Conservation (phyloP, 208 protist genomes). For the Crithidia acanthocephali region DNA sequence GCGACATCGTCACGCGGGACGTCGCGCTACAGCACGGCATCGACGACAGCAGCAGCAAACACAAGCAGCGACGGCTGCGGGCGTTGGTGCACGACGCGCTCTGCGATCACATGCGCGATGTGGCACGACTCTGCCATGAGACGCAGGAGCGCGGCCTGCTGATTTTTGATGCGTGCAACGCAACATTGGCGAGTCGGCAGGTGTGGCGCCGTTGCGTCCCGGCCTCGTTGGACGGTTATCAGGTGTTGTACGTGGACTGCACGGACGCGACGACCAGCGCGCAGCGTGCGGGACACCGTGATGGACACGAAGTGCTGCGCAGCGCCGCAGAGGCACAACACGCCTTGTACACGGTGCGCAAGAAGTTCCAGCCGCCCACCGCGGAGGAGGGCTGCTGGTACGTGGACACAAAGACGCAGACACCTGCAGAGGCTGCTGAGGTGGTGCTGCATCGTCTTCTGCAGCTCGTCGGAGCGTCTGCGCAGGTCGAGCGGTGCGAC, state of each 20-base stretch:
- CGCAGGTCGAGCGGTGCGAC: too few species aligned
- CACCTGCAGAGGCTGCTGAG: constrained; percentile 11
- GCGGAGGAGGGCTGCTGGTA: constrained; percentile 37
- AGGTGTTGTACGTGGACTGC: constrained; percentile 59
- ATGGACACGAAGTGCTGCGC: constrained; percentile 51
- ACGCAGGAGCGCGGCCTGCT: constrained; percentile 40
- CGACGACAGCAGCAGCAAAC: constrained; percentile 59
- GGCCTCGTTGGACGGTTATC: constrained; percentile 28
- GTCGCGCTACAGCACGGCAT: constrained; percentile 45
- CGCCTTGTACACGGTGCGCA: constrained; percentile 67
- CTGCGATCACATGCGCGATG: constrained; percentile 24
- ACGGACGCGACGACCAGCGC: constrained; percentile 34
- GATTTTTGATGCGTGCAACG: constrained; percentile 85
- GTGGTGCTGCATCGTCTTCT: constrained; percentile 10
- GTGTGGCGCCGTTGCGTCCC: constrained; percentile 43
- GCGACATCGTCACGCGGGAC: constrained; percentile 52
- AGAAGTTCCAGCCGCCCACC: constrained; percentile 54
- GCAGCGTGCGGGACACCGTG: constrained; percentile 42
- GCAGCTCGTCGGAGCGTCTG: background rate
- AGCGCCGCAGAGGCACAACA: constrained; percentile 57
- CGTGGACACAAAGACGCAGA: constrained; percentile 24
- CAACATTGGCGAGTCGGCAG: constrained; percentile 41
- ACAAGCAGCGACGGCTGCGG: constrained; percentile 64
- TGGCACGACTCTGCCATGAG: constrained; percentile 25
- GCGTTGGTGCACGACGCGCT: constrained; percentile 46